phyloP scores from a whole-genome alignment of 176 grass and related monocot species.

The Carex littledalei region DNA sequence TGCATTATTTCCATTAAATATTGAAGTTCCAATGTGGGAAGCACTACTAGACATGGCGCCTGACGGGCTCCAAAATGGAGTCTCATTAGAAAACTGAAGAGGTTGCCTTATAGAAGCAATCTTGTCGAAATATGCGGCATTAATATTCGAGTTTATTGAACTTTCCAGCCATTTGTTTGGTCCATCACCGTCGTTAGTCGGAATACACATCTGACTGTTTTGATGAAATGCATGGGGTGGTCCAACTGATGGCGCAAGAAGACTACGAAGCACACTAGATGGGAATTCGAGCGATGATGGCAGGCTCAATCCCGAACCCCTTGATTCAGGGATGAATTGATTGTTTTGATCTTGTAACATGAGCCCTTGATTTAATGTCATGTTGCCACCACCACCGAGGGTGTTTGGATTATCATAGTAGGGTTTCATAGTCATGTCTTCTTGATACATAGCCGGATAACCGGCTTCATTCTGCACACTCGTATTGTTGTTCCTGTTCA shows the following conservation, averaged over 20 bases:
- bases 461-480: background rate
- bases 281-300: conserved; percentile 8
- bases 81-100: conserved; percentile 40
- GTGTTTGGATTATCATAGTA: conserved; percentile 17
- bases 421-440: conserved; percentile 22
- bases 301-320: conserved; percentile 1
- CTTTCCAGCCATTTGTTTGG: background rate
- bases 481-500: background rate
- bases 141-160: background rate
- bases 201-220: conserved; percentile 9
- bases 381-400: background rate
- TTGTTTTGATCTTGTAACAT: conserved; percentile 13
- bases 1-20: conserved; percentile 7
- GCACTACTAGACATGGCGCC: conserved; percentile 3
- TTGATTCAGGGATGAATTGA: conserved; percentile 23
- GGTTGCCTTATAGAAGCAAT: conserved; percentile 23
- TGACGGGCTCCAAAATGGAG: conserved; percentile 54
- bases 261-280: conserved; percentile 13
- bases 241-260: conserved; percentile 6
- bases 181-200: background rate
- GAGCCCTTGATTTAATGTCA: conserved; percentile 16
- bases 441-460: conserved; percentile 20
- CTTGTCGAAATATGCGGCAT: conserved; percentile 16
- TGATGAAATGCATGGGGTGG: conserved; percentile 8
- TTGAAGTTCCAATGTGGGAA: background rate